phyloP scores from a whole-genome alignment of 177 flowering plant species.

The Tripterygium wilfordii region DNA sequence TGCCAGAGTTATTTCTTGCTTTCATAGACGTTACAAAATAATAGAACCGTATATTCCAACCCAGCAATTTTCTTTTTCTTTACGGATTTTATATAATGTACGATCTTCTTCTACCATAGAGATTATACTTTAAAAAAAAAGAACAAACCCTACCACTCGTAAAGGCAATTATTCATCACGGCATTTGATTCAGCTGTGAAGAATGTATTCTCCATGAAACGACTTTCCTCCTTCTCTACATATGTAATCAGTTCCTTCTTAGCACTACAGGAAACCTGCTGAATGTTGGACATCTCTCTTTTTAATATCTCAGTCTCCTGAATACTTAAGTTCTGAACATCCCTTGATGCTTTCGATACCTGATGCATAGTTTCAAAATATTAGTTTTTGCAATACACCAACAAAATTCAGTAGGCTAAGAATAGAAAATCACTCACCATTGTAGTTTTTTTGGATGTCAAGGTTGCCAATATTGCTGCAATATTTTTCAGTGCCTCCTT shows the following conservation, averaged over 20 bases:
- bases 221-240: conserved; percentile 31
- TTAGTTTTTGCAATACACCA: background rate
- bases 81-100: too few relatives aligned
- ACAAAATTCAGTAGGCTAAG: background rate
- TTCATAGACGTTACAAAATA: too few relatives aligned
- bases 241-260: conserved; percentile 40
- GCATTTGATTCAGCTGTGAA: conserved; percentile 39
- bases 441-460: conserved; percentile 47
- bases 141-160: conserved; percentile 74
- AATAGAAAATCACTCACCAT: conserved; percentile 26
- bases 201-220: conserved; percentile 48
- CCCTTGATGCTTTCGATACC: conserved; percentile 59
- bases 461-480: conserved; percentile 39
- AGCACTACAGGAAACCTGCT: conserved; percentile 41
- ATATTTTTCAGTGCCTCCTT: conserved; percentile 59
- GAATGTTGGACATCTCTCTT: conserved; percentile 43
- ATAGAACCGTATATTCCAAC: too few relatives aligned
- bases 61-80: too few relatives aligned
- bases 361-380: conserved; percentile 9
- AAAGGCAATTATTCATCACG: conserved; percentile 36
- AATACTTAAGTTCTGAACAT: conserved; percentile 26
- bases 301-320: conserved; percentile 36
- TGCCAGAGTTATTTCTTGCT: too few relatives aligned
- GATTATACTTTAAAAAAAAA: too few relatives aligned
- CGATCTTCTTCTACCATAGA: too few relatives aligned